Evolutionary conservation across 768 basidiomycete genomes (phyloP), one percentile per base, ranked within the genome.

Genomic region (Harrya chromipes): DNA sequence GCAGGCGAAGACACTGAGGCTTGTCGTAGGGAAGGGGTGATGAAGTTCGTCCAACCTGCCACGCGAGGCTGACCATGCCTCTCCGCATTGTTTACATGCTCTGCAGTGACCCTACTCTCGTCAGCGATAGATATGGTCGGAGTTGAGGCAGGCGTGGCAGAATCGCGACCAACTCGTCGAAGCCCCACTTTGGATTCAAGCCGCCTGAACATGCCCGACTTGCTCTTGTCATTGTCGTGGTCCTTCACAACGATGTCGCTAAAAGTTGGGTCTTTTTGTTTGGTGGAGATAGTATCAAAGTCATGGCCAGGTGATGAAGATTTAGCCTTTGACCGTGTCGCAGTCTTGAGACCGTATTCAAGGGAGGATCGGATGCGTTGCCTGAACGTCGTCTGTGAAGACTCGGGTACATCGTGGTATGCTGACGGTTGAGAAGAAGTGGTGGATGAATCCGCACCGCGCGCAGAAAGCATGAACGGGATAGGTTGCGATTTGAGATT

Each of bases 1-100:
- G 83, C 77, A 46, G 88, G 87, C 19, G 86, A 87, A 49, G 87
- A 90, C 74, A 85, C 76, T 40, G 88, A 86, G 34, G 79, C 87
- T 53, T 77, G 78, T 47, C 81, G 77, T 52, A 88, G 68, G 33
- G 85, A 86, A 38, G 86, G 86, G 38, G 81, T 75, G 52, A 77
- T 70, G 70, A 80, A 88, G 63, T 74, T 77, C 43, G 79, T 76
- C 62, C 74, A 75, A 42, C 81, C 82, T 41, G 80, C 76, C 52
- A 71, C 68, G 62, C 77, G 75, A 58, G 67, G 67, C 59, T 72
- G 72, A 51, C 72, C 69, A 52, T 59, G 60, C 46, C 51, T 54
- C 48, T 73, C 64, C 66, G 55, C 68, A 58, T 73, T 72, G 62
- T 66, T 60, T 47, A 60, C 63, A 64, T 63, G 60, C 64, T 58